A percentile compares a stretch with the other conserved stretches of the same genome.
Evolutionary conservation across 495 filamentous ascomycete genomes (phyloP).

Genomic region (Terfezia claveryi): DNA sequence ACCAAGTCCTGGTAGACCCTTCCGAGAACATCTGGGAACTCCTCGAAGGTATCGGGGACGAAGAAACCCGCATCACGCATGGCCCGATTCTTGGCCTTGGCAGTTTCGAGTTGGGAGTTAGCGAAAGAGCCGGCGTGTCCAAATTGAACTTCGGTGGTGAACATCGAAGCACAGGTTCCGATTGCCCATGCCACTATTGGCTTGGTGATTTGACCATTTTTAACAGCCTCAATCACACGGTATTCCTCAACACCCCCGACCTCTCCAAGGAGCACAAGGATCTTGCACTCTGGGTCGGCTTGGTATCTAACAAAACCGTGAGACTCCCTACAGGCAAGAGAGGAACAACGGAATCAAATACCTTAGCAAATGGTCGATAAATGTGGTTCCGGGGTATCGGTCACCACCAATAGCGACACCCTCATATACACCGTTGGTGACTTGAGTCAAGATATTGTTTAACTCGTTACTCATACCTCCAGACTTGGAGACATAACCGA

Average conservation of each 20-base stretch:
- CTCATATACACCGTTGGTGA: constrained; percentile 93
- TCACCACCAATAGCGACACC: constrained; percentile 98
- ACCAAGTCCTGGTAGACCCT: constrained; percentile 70
- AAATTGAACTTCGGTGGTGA: constrained; percentile 99
- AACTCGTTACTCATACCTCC: constrained; percentile 99
- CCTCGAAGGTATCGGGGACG: constrained; percentile 93
- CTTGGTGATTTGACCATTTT: constrained; percentile 84
- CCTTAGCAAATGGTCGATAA: constrained; percentile 92
- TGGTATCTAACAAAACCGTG: constrained; percentile 36
- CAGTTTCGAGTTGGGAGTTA: constrained; percentile 97
- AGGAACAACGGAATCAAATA: constrained; percentile 1
- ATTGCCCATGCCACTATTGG: constrained; percentile 98
- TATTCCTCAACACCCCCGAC: constrained; percentile 99
- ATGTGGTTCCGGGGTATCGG: constrained; percentile 93
- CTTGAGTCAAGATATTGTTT: constrained; percentile 96
- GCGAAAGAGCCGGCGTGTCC: constrained; percentile 95
- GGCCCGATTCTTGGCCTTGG: constrained; percentile 79
- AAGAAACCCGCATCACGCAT: constrained; percentile 88
- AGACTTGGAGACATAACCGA: constrained; percentile 98
- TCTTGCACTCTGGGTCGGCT: constrained; percentile 89
- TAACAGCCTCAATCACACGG: constrained; percentile 94
- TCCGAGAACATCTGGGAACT: constrained; percentile 55
- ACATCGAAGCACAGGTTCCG: constrained; percentile 96
- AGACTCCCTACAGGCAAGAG: neutral
- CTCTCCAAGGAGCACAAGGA: constrained; percentile 85